These are phyloP conservation scores for Gyromitra esculenta DNA, from an alignment of 2,329 filamentous ascomycete genomes.

Conservation along the genomic window DNA sequence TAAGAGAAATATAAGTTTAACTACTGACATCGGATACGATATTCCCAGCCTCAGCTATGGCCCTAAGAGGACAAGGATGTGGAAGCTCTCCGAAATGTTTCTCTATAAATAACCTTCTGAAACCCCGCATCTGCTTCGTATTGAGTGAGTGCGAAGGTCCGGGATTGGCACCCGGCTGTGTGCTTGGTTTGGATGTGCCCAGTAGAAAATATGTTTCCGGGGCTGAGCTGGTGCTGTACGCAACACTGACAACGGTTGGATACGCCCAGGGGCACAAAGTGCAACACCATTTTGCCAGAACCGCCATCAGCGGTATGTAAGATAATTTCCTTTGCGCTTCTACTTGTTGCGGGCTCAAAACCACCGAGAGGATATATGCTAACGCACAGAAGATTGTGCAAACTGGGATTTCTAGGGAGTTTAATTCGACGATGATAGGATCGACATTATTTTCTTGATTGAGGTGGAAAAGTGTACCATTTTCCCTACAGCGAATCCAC, in stretches of 20 bases:
- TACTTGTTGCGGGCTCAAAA: not conserved
- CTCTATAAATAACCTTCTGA: slow-evolving; percentile 11
- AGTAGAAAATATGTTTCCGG: slow-evolving; percentile 18
- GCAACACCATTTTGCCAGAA: slow-evolving; percentile 35
- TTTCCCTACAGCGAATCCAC: not conserved
- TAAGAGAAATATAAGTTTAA: not conserved
- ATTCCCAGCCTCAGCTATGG: slow-evolving; percentile 5
- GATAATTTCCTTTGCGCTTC: not conserved
- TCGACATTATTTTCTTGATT: slow-evolving; percentile 15
- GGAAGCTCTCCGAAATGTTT: slow-evolving; percentile 14
- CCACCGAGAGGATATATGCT: slow-evolving; percentile 29
- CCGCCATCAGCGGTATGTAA: slow-evolving; percentile 17
- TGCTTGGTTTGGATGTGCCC: slow-evolving; percentile 28
- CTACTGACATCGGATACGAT: not conserved
- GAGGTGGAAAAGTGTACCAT: slow-evolving; percentile 11
- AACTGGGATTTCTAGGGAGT: slow-evolving; percentile 7
- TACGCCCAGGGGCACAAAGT: slow-evolving; percentile 24
- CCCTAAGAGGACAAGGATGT: slow-evolving; percentile 24
- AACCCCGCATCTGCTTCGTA: slow-evolving; percentile 18
- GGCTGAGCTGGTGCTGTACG: not conserved
- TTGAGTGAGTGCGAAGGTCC: slow-evolving; percentile 5
- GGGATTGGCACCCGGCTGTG: not conserved
- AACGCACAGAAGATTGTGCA: slow-evolving; percentile 35
- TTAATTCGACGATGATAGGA: slow-evolving; percentile 6
- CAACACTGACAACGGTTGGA: slow-evolving; percentile 27